phyloP scores from a whole-genome alignment of 345 rosid species.

The Ceriops tagal region DNA sequence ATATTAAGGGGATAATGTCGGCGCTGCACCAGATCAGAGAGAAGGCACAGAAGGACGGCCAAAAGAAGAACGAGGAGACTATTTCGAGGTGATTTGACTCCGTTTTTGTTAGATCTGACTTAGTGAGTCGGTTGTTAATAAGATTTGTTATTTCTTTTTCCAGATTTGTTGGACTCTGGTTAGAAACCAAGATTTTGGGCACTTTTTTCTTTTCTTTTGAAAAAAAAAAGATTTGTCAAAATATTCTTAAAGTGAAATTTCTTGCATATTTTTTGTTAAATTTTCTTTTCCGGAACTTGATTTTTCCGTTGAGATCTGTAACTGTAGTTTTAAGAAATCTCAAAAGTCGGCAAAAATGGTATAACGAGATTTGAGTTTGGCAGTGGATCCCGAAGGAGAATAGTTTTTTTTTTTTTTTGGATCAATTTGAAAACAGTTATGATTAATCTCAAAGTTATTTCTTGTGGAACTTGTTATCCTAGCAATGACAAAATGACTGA shows the following conservation, averaged over 20 bases:
- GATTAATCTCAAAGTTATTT: too few relatives aligned
- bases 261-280: not conserved
- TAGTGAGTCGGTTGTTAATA: not conserved
- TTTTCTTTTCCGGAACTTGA: not conserved
- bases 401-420: too few relatives aligned
- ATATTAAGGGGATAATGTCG: slow-evolving; percentile 72
- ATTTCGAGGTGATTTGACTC: slow-evolving; percentile 54
- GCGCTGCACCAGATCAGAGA: slow-evolving; percentile 73
- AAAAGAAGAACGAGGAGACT: slow-evolving; percentile 81
- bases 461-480: too few relatives aligned
- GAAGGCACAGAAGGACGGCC: slow-evolving; percentile 72
- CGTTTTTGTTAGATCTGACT: not conserved
- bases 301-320: not conserved
- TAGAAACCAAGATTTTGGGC: not conserved
- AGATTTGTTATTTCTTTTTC: not conserved
- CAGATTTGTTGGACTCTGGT: not conserved
- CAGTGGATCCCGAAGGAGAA: too few relatives aligned
- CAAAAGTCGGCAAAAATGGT: too few relatives aligned
- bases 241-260: not conserved
- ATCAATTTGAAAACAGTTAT: too few relatives aligned
- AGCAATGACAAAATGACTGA: too few relatives aligned
- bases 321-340: too few relatives aligned
- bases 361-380: too few relatives aligned
- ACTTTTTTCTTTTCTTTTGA: too few relatives aligned
- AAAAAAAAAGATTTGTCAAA: too few relatives aligned